phyloP scores from a whole-genome alignment of 2,329 filamentous ascomycete species.

The Cercospora zeina region DNA sequence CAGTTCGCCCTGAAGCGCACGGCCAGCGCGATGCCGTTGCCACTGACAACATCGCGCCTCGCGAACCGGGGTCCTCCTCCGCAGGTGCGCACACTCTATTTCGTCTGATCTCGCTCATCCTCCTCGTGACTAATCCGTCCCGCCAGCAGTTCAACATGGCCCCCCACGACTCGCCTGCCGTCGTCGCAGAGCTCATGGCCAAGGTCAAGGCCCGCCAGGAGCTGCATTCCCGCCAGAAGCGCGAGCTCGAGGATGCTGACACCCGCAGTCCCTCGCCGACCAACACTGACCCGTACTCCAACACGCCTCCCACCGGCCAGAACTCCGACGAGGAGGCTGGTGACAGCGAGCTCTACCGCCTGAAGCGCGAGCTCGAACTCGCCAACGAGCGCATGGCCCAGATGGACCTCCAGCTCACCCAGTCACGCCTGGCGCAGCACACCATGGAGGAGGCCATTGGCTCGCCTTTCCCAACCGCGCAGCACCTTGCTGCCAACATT shows the following conservation, averaged over 20 bases:
- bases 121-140: slow-evolving; percentile 13
- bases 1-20: slow-evolving; percentile 32
- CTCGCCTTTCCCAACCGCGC: slow-evolving; percentile 37
- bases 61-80: slow-evolving; percentile 36
- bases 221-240: slow-evolving; percentile 60
- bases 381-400: slow-evolving; percentile 69
- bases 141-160: slow-evolving; percentile 24
- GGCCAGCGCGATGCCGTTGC: slow-evolving; percentile 31
- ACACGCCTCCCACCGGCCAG: slow-evolving; percentile 31
- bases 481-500: slow-evolving; percentile 37
- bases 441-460: slow-evolving; percentile 55
- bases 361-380: slow-evolving; percentile 70
- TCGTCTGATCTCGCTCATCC: slow-evolving; percentile 26
- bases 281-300: slow-evolving; percentile 38
- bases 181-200: slow-evolving; percentile 70
- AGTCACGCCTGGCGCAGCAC: slow-evolving; percentile 61
- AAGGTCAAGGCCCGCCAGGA: slow-evolving; percentile 72
- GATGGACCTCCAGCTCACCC: slow-evolving; percentile 69
- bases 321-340: slow-evolving; percentile 39
- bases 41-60: slow-evolving; percentile 44
- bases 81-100: slow-evolving; percentile 27
- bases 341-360: slow-evolving; percentile 63
- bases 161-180: slow-evolving; percentile 12
- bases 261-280: slow-evolving; percentile 38
- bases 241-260: slow-evolving; percentile 49